These are phyloP conservation scores for Salix arbutifolia DNA, from an alignment of 345 rosid genomes.

Conservation along the genomic window DNA sequence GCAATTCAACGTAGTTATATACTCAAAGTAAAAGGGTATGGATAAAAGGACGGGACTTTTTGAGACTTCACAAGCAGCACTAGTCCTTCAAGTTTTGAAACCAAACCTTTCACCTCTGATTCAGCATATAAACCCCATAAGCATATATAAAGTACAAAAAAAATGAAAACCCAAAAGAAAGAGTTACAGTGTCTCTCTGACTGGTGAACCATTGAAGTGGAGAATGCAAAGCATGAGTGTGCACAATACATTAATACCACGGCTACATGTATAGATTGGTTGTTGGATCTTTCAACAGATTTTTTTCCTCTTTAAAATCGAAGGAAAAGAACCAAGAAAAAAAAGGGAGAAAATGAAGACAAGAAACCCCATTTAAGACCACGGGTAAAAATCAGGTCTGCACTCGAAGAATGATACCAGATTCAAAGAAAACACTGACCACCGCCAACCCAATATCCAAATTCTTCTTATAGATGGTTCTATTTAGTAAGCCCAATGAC, in stretches of 20 bases:
- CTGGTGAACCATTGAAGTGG: slow-evolving; percentile 9
- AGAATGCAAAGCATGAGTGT: neutral
- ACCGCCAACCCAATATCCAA: slow-evolving; percentile 23
- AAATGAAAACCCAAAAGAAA: neutral
- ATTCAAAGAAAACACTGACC: slow-evolving; percentile 34
- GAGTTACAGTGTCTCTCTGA: slow-evolving; percentile 5
- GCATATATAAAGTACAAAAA: neutral
- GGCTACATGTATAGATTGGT: neutral
- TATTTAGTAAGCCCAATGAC: slow-evolving; percentile 25
- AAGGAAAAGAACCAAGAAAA: slow-evolving; percentile 9
- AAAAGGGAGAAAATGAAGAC: slow-evolving; percentile 9
- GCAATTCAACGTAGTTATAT: slow-evolving; percentile 20
- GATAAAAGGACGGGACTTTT: slow-evolving; percentile 19
- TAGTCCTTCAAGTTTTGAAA: slow-evolving; percentile 28
- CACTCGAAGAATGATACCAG: slow-evolving; percentile 18
- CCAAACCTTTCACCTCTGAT: slow-evolving; percentile 22
- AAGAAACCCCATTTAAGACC: slow-evolving; percentile 20
- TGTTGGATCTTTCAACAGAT: neutral
- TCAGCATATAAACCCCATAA: slow-evolving; percentile 22
- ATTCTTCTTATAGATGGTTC: slow-evolving; percentile 27
- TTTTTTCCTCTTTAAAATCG: neutral
- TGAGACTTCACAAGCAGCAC: slow-evolving; percentile 37
- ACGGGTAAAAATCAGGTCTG: slow-evolving; percentile 13
- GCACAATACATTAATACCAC: neutral
- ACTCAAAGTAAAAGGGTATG: slow-evolving; percentile 23